phyloP scores from a whole-genome alignment of 345 rosid genomes.

The Psidium guajava region DNA sequence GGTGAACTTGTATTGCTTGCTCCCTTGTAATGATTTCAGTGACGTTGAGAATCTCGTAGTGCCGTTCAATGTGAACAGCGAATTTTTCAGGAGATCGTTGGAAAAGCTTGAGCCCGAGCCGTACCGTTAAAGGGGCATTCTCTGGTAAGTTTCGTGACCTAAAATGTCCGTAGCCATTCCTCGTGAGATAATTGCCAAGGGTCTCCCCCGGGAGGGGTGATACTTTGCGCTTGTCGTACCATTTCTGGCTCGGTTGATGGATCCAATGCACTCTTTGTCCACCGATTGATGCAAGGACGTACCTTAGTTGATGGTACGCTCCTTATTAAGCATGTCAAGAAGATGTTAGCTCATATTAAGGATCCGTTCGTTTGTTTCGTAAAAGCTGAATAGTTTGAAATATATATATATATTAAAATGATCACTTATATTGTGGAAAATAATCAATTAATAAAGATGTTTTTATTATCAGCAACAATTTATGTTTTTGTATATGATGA shows the following conservation, averaged over 20 bases:
- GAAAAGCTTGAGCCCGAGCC: background rate
- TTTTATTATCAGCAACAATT: too few relatives aligned
- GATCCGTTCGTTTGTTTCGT: too few relatives aligned
- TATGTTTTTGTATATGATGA: too few relatives aligned
- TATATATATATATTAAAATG: too few relatives aligned
- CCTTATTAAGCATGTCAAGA: background rate
- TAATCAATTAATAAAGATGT: too few relatives aligned
- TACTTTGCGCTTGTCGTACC: background rate
- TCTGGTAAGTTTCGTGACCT: background rate
- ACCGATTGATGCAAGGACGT: background rate
- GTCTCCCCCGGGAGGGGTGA: background rate
- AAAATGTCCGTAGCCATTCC: background rate
- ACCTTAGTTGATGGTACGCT: background rate
- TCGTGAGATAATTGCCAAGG: background rate
- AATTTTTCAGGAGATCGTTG: background rate
- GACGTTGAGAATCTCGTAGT: background rate
- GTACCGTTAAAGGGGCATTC: background rate
- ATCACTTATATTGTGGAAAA: too few relatives aligned
- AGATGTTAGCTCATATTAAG: too few relatives aligned
- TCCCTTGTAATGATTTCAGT: background rate
- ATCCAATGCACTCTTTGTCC: background rate
- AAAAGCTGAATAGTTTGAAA: too few relatives aligned
- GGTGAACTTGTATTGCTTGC: background rate
- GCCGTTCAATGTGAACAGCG: background rate
- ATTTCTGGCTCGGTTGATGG: background rate